phyloP scores from a whole-genome alignment of 805 yeast species.

The Zygoascus ofunaensis region DNA sequence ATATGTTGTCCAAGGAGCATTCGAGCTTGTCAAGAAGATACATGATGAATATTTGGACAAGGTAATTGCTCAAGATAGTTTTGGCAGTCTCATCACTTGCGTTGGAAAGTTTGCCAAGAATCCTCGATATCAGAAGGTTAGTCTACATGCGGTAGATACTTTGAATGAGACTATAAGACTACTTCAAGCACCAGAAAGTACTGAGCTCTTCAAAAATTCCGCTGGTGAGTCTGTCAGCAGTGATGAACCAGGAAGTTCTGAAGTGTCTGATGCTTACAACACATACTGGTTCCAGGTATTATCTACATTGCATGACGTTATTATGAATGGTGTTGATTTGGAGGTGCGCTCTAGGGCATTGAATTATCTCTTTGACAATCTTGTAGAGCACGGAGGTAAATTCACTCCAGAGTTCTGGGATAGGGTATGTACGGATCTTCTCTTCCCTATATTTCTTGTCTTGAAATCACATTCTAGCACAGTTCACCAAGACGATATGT shows the following conservation, averaged over 20 bases:
- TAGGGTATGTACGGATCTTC: conserved; percentile 58
- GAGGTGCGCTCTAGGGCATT: conserved; percentile 90
- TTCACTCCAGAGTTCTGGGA: conserved; percentile 79
- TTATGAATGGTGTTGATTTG: conserved; percentile 87
- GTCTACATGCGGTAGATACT: conserved; percentile 72
- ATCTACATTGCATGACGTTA: conserved; percentile 74
- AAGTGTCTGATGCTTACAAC: conserved; percentile 18
- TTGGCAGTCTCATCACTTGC: conserved; percentile 57
- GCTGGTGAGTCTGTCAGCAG: conserved; percentile 23
- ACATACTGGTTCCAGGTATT: conserved; percentile 80
- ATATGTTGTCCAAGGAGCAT: conserved; percentile 51
- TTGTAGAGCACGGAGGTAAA: conserved; percentile 68
- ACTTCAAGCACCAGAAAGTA: conserved; percentile 24
- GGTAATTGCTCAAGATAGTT: conserved; percentile 62
- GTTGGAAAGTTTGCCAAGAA: conserved; percentile 79
- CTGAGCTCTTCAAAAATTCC: not conserved
- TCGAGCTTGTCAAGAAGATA: conserved; percentile 52
- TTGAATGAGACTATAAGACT: conserved; percentile 53
- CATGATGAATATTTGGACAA: conserved; percentile 51
- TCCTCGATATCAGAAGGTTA: conserved; percentile 66
- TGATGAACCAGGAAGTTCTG: not conserved
- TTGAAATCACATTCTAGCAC: conserved; percentile 68
- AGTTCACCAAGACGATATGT: conserved; percentile 63
- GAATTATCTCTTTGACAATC: conserved; percentile 68
- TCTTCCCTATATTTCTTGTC: conserved; percentile 86